These are phyloP conservation scores for Psilocybe cyanescens DNA, from an alignment of 768 basidiomycete genomes.

Conservation along the genomic window DNA sequence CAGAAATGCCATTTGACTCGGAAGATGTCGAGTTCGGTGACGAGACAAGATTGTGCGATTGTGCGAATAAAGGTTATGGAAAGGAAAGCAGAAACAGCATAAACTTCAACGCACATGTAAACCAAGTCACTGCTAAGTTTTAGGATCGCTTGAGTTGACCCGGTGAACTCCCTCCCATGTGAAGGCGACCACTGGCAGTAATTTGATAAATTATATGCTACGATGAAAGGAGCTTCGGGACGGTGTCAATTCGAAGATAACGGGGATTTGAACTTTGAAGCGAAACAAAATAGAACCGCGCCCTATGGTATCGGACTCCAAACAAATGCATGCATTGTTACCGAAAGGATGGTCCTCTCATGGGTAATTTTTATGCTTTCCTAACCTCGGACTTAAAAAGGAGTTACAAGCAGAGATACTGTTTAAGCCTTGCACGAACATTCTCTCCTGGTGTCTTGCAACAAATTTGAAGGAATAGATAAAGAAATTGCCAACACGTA, in stretches of 20 bases:
- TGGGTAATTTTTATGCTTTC: background rate
- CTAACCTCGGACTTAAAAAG: too few relatives aligned
- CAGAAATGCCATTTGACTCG: too few relatives aligned
- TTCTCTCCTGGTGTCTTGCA: too few relatives aligned
- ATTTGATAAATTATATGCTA: background rate
- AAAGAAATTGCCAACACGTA: background rate
- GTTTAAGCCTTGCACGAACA: too few relatives aligned
- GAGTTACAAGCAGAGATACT: too few relatives aligned
- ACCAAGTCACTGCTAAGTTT: too few relatives aligned
- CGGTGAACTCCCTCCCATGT: background rate
- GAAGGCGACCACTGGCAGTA: background rate
- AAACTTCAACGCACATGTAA: background rate
- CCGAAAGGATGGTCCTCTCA: background rate
- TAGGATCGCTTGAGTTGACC: too few relatives aligned
- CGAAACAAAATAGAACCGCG: background rate
- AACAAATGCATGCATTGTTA: background rate
- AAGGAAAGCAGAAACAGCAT: background rate
- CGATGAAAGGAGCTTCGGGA: background rate
- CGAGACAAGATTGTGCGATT: background rate
- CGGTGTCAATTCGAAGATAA: background rate
- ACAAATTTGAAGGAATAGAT: too few relatives aligned
- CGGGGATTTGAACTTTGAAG: slow-evolving; percentile 2
- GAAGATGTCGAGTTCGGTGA: background rate
- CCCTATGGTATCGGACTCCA: too few relatives aligned
- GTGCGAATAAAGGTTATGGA: too few relatives aligned